phyloP scores from a whole-genome alignment of 805 yeast genomes.

The Zygosaccharomyces lentus region DNA sequence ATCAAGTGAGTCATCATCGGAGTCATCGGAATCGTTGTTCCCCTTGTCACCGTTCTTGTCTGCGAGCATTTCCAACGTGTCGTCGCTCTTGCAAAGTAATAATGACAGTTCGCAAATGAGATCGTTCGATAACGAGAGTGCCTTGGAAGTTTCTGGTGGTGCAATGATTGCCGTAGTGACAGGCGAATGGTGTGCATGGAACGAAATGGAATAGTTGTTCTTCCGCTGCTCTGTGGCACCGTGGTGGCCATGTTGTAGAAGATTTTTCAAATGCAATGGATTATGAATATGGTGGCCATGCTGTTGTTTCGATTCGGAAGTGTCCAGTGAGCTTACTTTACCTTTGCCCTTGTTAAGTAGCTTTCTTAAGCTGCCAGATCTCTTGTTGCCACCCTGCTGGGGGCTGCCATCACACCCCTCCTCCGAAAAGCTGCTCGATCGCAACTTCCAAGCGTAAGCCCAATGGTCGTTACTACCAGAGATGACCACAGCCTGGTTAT shows the following conservation, averaged over 20 bases:
- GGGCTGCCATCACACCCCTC: not conserved
- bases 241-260: conserved; percentile 14
- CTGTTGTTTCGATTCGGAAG: conserved; percentile 10
- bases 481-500: conserved; percentile 39
- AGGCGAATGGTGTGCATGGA: conserved; percentile 70
- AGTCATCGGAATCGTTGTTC: conserved; percentile 8
- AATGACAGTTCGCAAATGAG: conserved; percentile 61
- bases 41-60: not conserved
- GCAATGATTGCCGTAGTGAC: conserved; percentile 79
- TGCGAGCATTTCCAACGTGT: conserved; percentile 9
- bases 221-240: conserved; percentile 33
- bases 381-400: not conserved
- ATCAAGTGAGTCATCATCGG: conserved; percentile 8
- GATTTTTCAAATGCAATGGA: conserved; percentile 31
- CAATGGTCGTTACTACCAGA: conserved; percentile 87
- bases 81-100: conserved; percentile 23
- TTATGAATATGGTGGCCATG: conserved; percentile 10
- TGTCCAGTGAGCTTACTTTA: not conserved
- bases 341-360: not conserved
- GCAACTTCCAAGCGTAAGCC: conserved; percentile 73
- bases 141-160: conserved; percentile 60
- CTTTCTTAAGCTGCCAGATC: conserved; percentile 2
- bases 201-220: conserved; percentile 59
- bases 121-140: conserved; percentile 71
- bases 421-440: conserved; percentile 16